Base-by-base conservation (phyloP, 768 basidiomycete genomes). In the Gloeopeniophorella convolvens region DNA sequence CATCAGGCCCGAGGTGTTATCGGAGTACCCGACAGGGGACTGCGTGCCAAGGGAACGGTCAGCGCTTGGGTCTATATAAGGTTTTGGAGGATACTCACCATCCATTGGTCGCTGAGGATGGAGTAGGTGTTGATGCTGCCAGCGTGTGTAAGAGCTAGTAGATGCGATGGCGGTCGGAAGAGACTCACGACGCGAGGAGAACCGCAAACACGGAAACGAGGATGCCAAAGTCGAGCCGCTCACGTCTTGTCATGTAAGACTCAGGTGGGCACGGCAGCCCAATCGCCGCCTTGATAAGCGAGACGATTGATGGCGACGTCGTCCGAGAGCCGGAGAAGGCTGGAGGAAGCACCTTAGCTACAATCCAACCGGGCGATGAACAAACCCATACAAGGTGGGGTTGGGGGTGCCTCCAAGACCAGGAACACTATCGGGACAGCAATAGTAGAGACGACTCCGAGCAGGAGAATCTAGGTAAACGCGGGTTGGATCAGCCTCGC, bases 11-110 rank as follows among this genome's bases (percentile, higher is more conserved):
- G 81, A 73, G n/a, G 67, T 72, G 50, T 78, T 74, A 23, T 75
- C 67, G 0, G 80, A 77, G 65, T 92, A 92, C 3, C 89, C 88
- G 26, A 72, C 71, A 15, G 89, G 89, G 66, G 76, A 65, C 88
- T 88, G 62, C 2, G 26, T 36, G 39, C n/a, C 5, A 23, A 26
- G 20, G 20, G 35, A 31, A 13, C 43, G 10, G 49, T 21, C 11
- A 4, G 45, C n/a, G n/a, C n/a, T 6, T 26, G 16, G 24, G 4
- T 27, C 16, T 1, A 15, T n/a, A n/a, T n/a, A n/a, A n/a, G n/a
- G n/a, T n/a, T 3, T 21, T 15, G n/a, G 16, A 18, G 8, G 28
- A 18, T 5, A 70, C 76, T 60, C 55, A 88, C 87, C 50, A 91
- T 66, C 57, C 83, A 77, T 60, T 92, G 78, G 18, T 71, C 75